These are phyloP conservation scores for Sporothrix curviconia DNA, from an alignment of 2,329 filamentous ascomycete genomes.

Conservation along the genomic window DNA sequence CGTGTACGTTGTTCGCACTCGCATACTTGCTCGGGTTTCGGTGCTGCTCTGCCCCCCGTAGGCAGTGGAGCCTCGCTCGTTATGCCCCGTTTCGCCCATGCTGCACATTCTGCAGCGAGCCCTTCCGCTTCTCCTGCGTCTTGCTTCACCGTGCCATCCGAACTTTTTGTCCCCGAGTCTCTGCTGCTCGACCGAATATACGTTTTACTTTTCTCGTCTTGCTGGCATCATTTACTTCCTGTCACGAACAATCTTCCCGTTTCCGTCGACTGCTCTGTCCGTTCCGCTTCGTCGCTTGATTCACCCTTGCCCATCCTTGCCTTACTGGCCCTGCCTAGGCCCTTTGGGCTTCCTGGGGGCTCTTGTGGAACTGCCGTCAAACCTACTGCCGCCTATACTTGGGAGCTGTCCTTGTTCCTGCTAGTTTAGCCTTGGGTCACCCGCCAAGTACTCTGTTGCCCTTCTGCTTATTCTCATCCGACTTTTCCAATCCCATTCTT, in stretches of 20 bases:
- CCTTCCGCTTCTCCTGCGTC: neutral
- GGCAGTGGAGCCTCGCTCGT: neutral
- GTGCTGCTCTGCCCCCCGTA: neutral
- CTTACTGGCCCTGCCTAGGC: neutral
- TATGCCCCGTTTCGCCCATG: no score
- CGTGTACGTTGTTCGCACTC: neutral
- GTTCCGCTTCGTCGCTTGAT: neutral
- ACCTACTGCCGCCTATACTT: no score
- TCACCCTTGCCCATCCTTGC: conserved; percentile 1
- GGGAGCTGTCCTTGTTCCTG: neutral
- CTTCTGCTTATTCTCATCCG: neutral
- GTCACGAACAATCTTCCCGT: no score
- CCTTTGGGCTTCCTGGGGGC: no score
- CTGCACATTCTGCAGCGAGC: neutral
- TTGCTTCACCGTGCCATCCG: neutral
- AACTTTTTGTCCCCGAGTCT: neutral
- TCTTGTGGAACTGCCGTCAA: no score
- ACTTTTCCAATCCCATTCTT: conserved; percentile 2
- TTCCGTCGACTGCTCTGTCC: neutral
- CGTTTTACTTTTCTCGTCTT: no score
- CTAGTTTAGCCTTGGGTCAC: neutral
- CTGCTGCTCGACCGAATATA: no score
- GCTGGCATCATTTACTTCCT: no score
- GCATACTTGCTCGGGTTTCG: neutral
- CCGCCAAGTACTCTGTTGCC: neutral